Conservation (phyloP, 2,329 filamentous ascomycete genomes). For the Curvularia verruculosa region DNA sequence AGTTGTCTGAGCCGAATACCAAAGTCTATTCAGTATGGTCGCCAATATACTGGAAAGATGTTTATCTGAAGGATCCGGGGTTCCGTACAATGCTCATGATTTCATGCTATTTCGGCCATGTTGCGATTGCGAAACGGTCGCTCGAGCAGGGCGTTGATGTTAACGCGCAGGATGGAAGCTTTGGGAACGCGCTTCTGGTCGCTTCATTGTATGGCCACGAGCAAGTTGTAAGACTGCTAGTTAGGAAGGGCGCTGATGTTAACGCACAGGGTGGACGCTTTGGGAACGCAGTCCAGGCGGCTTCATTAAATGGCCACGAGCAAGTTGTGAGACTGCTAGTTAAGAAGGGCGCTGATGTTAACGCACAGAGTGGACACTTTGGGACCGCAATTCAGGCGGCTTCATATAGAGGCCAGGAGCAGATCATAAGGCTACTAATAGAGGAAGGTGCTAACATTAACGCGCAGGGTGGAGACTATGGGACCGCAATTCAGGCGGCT, state of each 20-base stretch:
- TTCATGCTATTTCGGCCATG: background rate
- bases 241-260: background rate
- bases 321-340: no score
- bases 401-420: background rate
- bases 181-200: background rate
- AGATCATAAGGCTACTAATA: background rate
- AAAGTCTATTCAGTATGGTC: background rate
- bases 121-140: background rate
- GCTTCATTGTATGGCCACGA: background rate
- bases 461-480: no score
- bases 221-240: background rate
- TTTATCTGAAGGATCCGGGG: background rate
- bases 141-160: background rate
- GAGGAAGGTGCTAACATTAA: no score
- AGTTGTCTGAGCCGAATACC: background rate
- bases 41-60: background rate
- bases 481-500: no score
- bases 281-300: no score
- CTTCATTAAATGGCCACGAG: no score
- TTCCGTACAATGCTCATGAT: background rate
- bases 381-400: background rate
- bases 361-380: no score
- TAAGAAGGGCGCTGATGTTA: background rate
- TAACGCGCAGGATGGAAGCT: background rate
- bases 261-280: no score